phyloP scores from a whole-genome alignment of 2,329 filamentous ascomycete genomes.

The Calycina herbarum region DNA sequence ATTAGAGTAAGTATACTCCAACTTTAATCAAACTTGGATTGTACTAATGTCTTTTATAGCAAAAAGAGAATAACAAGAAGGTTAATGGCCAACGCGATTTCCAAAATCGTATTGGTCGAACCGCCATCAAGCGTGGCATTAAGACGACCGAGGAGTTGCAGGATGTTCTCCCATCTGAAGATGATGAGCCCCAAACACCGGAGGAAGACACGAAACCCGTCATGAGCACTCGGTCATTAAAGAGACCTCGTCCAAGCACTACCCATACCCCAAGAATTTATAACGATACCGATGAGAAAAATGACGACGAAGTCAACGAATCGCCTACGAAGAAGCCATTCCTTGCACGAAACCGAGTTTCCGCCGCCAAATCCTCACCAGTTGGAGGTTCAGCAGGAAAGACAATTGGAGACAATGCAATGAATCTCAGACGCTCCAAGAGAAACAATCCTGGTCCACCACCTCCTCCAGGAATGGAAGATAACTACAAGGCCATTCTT shows the following conservation, averaged over 20 bases:
- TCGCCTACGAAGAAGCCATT: no score
- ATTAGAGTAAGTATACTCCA: slow-evolving; percentile 24
- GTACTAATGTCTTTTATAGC: slow-evolving; percentile 16
- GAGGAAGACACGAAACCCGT: not conserved
- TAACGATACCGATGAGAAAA: no score
- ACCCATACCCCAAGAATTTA: no score
- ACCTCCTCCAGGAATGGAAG: not conserved
- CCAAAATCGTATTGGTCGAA: slow-evolving; percentile 31
- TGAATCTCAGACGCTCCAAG: not conserved
- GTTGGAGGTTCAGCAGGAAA: no score
- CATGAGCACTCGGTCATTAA: not conserved
- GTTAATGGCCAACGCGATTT: slow-evolving; percentile 31
- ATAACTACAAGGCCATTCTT: not conserved
- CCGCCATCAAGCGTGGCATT: slow-evolving; percentile 15
- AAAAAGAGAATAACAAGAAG: slow-evolving; percentile 31
- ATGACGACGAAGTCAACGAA: no score
- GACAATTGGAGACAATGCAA: no score
- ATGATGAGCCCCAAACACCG: not conserved
- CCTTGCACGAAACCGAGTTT: no score
- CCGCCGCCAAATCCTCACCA: no score
- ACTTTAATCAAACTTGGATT: not conserved
- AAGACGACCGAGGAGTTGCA: not conserved
- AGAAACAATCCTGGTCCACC: not conserved
- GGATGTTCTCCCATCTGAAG: not conserved
- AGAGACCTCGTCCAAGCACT: not conserved